Conservation (phyloP, 1,284 basidiomycete species). For the Rhodotorula mucilaginosa region DNA sequence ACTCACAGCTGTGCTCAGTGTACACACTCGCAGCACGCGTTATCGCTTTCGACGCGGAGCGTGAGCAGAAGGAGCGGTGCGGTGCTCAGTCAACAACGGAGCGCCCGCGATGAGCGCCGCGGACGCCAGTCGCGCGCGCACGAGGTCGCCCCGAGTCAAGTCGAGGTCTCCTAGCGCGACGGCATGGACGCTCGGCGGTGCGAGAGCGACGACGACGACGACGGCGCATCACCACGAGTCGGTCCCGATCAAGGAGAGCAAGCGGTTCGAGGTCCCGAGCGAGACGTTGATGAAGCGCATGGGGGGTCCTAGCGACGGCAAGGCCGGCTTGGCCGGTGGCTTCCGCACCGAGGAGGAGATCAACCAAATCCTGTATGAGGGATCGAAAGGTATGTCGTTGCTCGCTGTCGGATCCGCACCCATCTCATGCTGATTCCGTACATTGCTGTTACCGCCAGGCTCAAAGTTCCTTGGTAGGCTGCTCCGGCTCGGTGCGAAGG, state of each 20-base stretch:
- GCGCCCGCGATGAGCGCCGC: too few species aligned
- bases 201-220: background rate
- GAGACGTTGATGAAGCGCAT: constrained; percentile 32
- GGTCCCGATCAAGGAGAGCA: background rate
- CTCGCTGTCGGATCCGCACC: background rate
- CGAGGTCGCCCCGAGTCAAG: background rate
- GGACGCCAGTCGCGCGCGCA: too few species aligned
- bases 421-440: background rate
- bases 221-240: background rate
- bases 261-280: constrained; percentile 3
- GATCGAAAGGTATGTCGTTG: constrained; percentile 32
- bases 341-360: constrained; percentile 17
- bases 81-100: too few species aligned
- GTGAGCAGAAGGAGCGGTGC: too few species aligned
- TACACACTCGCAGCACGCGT: too few species aligned
- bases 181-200: background rate
- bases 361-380: constrained; percentile 40
- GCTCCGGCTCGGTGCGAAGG: constrained; percentile 69
- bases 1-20: too few species aligned
- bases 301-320: constrained; percentile 39
- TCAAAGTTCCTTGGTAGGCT: constrained; percentile 53
- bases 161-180: background rate
- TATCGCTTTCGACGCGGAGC: too few species aligned
- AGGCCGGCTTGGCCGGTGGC: constrained; percentile 40
- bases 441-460: constrained; percentile 1